Base-by-base conservation (phyloP, 1,284 basidiomycete species). In the Exsudoporus floridanus region DNA sequence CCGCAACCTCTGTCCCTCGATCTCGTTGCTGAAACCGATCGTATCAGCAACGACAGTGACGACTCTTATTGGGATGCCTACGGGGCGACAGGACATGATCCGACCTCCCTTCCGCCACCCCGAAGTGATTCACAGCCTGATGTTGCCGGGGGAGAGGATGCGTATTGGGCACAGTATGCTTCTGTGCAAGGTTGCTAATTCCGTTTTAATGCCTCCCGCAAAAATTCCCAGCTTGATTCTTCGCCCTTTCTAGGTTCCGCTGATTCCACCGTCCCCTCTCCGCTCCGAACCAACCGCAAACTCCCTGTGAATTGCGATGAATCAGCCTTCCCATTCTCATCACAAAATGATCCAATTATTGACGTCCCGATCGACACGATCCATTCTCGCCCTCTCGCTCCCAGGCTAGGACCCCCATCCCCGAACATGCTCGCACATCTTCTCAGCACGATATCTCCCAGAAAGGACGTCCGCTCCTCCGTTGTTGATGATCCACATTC, bases 81-180 rank as follows among this genome's bases (percentile, higher is more conserved):
- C 59, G 79, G 74, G 12, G 58, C 59, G 10, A 60, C 71, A 38
- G 65, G 65, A 45, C 70, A 73, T 46, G 68, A 73, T 57, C 64
- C 45, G 27, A 34, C 34, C 23, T 61, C 51, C 18, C 25, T 53
- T 43, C 30, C 50, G 41, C 40, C 49, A 35, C 40, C 28, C 3
- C 45, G 27, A 37, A 30, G 36, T 38, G 21, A 30, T 18, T 46
- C 40, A 19, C 42, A 41, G 13, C 10, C 23, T 14, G 46, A 41
- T 30, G 21, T 13, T 19, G 31, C 39, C 12, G 44, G 50, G 27
- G 56, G 45, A 34, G 86, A 88, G 62, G 88, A 89, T 56, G 84
- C 84, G 4, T 89, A 90, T 61, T 89, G 87, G 86, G 85, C 84
- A 19, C 83, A 76, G 50, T 88, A 89, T 63, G 72, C 82, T 39